Evolutionary conservation across 2,329 filamentous ascomycete species (phyloP).

Genomic region (Cyphellophora europaea): DNA sequence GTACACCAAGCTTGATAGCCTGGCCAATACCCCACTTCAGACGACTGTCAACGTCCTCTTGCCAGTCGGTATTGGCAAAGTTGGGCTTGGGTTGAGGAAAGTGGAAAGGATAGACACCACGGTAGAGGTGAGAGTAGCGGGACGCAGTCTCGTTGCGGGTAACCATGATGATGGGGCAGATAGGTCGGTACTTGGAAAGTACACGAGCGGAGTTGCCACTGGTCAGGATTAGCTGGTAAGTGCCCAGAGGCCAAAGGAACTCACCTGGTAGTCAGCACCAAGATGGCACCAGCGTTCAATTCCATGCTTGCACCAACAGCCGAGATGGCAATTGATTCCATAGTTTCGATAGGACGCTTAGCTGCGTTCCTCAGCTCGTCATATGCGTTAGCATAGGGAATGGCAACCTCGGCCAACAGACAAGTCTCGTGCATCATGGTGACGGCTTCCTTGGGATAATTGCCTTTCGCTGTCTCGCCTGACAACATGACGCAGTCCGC

Average conservation of each 20-base stretch:
- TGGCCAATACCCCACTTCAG: constrained; percentile 94
- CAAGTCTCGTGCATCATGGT: constrained; percentile 98
- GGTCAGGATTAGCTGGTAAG: constrained; percentile 15
- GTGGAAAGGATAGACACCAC: constrained; percentile 94
- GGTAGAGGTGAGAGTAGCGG: constrained; percentile 88
- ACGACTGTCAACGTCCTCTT: constrained; percentile 95
- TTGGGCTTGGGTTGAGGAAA: constrained; percentile 92
- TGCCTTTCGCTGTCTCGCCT: constrained; percentile 96
- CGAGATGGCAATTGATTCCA: constrained; percentile 94
- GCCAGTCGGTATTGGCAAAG: constrained; percentile 71
- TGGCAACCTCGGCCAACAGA: constrained; percentile 91
- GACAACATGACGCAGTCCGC: constrained; percentile 99
- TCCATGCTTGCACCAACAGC: constrained; percentile 92
- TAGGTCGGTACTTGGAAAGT: constrained; percentile 95
- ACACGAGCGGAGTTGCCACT: constrained; percentile 89
- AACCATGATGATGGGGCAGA: constrained; percentile 99
- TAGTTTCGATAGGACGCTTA: constrained; percentile 73
- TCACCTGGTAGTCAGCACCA: constrained; percentile 85
- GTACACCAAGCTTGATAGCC: constrained; percentile 71
- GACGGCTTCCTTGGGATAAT: constrained; percentile 85
- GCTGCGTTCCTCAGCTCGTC: constrained; percentile 84
- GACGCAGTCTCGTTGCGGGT: constrained; percentile 77
- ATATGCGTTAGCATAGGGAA: constrained; percentile 93
- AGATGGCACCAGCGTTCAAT: constrained; percentile 90
- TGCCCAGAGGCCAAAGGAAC: constrained; percentile 12